Conservation (phyloP, 305 asterid genomes). For the Rubia tinctorum region DNA sequence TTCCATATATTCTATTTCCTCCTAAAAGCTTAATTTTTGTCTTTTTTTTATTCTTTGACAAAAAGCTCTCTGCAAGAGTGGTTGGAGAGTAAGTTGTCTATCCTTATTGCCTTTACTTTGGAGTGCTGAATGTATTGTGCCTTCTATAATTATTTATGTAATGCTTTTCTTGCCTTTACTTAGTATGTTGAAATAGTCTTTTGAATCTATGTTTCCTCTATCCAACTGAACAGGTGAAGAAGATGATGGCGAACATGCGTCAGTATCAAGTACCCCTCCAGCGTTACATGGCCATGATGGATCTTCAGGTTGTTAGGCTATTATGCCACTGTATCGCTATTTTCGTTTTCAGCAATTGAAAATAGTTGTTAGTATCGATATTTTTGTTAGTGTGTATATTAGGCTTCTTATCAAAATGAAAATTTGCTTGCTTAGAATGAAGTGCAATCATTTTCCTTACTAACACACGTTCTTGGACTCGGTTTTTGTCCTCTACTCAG, state of each 20-base stretch:
- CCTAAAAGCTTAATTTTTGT: neutral
- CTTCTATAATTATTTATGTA: neutral
- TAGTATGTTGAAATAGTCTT: neutral
- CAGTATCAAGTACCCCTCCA: slow-evolving; percentile 89
- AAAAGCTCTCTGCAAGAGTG: neutral
- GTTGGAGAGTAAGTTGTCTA: neutral
- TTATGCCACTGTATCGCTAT: neutral
- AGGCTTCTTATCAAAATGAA: neutral
- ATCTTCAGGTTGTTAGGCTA: slow-evolving; percentile 73
- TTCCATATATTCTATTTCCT: neutral
- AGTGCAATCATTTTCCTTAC: neutral
- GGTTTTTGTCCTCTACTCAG: slow-evolving; percentile 36
- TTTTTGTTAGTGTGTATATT: neutral
- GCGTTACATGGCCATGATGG: slow-evolving; percentile 98
- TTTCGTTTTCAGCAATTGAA: slow-evolving; percentile 8
- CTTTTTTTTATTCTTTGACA: neutral
- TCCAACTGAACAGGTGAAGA: slow-evolving; percentile 57
- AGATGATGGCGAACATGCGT: slow-evolving; percentile 77
- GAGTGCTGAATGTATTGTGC: neutral
- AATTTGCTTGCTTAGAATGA: neutral
- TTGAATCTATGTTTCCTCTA: slow-evolving; percentile 5
- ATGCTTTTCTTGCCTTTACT: neutral
- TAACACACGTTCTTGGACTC: neutral
- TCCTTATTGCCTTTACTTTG: neutral
- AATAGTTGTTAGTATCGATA: neutral